Evolutionary conservation across 495 filamentous ascomycete species (phyloP).

Genomic region (Trichoderma virens): DNA sequence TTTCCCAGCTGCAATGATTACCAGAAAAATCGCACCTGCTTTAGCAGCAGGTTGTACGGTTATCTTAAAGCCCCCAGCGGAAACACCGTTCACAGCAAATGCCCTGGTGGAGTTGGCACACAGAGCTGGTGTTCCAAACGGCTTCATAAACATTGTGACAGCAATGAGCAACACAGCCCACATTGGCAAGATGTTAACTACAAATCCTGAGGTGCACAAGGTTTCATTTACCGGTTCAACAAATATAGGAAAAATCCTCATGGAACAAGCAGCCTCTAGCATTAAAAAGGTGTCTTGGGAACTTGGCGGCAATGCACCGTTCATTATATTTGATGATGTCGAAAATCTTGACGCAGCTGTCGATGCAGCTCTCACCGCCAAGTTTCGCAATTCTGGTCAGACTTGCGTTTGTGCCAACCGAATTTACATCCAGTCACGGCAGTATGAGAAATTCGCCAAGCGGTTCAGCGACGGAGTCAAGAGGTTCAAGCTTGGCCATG

Average conservation of each 20-base stretch:
- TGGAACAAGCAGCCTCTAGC: conserved; percentile 39
- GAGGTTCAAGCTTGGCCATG: conserved; percentile 56
- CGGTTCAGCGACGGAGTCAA: conserved; percentile 48
- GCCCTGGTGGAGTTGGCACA: conserved; percentile 50
- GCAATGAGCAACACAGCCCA: conserved; percentile 54
- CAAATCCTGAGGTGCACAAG: conserved; percentile 56
- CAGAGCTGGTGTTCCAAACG: conserved; percentile 50
- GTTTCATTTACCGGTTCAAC: conserved; percentile 59
- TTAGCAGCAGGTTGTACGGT: conserved; percentile 36
- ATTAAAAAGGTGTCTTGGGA: conserved; percentile 70
- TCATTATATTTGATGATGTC: conserved; percentile 69
- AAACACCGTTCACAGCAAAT: conserved; percentile 53
- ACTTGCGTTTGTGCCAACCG: conserved; percentile 69
- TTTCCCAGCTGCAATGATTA: conserved; percentile 36
- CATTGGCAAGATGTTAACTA: conserved; percentile 56
- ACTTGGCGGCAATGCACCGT: conserved; percentile 68
- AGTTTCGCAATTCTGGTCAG: conserved; percentile 62
- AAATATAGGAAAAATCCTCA: conserved; percentile 25
- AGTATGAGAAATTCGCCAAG: conserved; percentile 47
- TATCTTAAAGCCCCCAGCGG: conserved; percentile 58
- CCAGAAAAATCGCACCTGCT: conserved; percentile 30
- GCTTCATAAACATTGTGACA: conserved; percentile 52
- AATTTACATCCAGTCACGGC: conserved; percentile 55
- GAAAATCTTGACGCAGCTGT: conserved; percentile 55
- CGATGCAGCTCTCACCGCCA: conserved; percentile 56